Conservation (phyloP, 2,329 filamentous ascomycete species). For the Aspergillus sclerotialis region DNA sequence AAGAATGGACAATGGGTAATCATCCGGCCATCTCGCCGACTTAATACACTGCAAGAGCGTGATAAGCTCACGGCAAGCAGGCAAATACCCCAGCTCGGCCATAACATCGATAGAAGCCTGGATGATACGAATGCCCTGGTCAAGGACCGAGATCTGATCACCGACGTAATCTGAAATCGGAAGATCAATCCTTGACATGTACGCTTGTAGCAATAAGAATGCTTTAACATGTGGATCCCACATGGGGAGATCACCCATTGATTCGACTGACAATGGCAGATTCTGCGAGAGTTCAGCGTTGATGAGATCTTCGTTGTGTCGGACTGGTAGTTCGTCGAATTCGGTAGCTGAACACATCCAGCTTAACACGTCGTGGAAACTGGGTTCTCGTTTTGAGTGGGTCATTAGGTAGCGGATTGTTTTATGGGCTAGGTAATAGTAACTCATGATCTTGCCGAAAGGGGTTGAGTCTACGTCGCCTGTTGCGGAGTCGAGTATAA, state of each 20-base stretch:
- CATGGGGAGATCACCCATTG: constrained; percentile 66
- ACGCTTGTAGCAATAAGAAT: constrained; percentile 86
- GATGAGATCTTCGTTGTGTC: constrained; percentile 96
- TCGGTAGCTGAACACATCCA: constrained; percentile 94
- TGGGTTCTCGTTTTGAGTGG: constrained; percentile 66
- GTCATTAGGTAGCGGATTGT: constrained; percentile 80
- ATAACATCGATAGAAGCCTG: constrained; percentile 92
- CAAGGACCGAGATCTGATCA: constrained; percentile 79
- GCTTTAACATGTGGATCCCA: constrained; percentile 99
- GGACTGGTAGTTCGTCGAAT: constrained; percentile 94
- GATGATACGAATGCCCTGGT: constrained; percentile 94
- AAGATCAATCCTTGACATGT: constrained; percentile 86
- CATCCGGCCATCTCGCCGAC: constrained; percentile 81
- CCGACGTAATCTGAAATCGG: constrained; percentile 97
- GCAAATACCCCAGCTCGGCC: constrained; percentile 76
- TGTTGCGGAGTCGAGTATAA: constrained; percentile 67
- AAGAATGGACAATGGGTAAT: constrained; percentile 70
- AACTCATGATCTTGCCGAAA: constrained; percentile 97
- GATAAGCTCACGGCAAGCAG: constrained; percentile 75
- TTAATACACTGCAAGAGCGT: constrained; percentile 86
- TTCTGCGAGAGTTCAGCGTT: constrained; percentile 83
- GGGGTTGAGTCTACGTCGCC: constrained; percentile 86
- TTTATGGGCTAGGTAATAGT: constrained; percentile 95
- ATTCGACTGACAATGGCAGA: constrained; percentile 61
- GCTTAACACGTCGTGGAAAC: constrained; percentile 72